These are phyloP conservation scores for Vitis hybrid DNA, from an alignment of 177 flowering plant species.

Conservation along the genomic window DNA sequence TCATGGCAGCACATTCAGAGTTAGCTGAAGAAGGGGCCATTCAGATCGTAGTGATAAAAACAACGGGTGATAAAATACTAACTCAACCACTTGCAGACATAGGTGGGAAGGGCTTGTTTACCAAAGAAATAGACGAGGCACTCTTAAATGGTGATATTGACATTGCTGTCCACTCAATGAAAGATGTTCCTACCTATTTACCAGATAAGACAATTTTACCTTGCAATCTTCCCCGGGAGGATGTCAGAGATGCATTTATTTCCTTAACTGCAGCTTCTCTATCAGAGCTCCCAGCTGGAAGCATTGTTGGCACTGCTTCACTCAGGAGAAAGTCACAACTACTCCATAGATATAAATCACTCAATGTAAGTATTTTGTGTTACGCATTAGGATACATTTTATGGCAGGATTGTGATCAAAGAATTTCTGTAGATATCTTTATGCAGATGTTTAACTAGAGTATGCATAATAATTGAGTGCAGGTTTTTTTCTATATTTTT, in stretches of 20 bases:
- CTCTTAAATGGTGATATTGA: slow-evolving; percentile 79
- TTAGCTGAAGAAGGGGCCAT: slow-evolving; percentile 92
- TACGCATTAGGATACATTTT: background rate
- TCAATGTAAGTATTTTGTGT: slow-evolving; percentile 48
- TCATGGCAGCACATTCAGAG: slow-evolving; percentile 72
- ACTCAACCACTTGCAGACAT: slow-evolving; percentile 95
- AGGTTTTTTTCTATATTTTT: background rate
- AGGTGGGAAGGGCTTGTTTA: slow-evolving; percentile 96
- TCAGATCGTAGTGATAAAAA: slow-evolving; percentile 82
- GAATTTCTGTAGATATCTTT: background rate
- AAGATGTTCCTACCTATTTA: slow-evolving; percentile 96
- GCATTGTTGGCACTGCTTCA: slow-evolving; percentile 93
- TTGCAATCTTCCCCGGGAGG: slow-evolving; percentile 93
- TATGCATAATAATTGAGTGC: background rate
- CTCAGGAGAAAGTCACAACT: slow-evolving; percentile 94
- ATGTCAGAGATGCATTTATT: slow-evolving; percentile 96
- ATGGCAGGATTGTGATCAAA: background rate
- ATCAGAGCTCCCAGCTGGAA: slow-evolving; percentile 86
- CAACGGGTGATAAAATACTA: slow-evolving; percentile 94
- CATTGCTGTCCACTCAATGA: slow-evolving; percentile 99
- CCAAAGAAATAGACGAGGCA: slow-evolving; percentile 98
- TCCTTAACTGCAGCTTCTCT: slow-evolving; percentile 65
- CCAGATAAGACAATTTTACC: slow-evolving; percentile 87
- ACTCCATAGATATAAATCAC: slow-evolving; percentile 82
- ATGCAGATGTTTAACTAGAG: background rate